Evolutionary conservation across 768 basidiomycete genomes (phyloP), one percentile per base, ranked within the genome.

Genomic region (Boletales sp.): DNA sequence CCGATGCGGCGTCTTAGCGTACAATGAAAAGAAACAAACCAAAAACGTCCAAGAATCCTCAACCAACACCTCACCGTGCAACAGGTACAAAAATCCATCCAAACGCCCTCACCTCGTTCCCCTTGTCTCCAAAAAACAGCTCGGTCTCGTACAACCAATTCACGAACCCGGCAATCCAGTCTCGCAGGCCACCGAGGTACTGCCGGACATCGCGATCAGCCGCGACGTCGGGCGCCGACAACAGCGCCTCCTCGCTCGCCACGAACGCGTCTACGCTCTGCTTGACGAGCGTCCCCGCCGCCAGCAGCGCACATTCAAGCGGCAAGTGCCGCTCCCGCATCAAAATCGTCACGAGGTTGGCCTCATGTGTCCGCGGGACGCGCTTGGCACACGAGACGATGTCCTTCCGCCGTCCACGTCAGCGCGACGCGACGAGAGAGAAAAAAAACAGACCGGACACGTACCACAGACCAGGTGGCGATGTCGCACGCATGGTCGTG

Each of bases 71-170:
- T 61, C 51, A 61, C 5, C 39, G 32, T 28, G 48, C 18, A 18
- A 57, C 53, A 14, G 66, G 65, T 47, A 82, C 56, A 55, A 83
- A 84, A 2, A 83, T 76, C 83, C 82, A 84, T 33, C 82, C 82
- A 62, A 82, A 83, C 4, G 72, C 71, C 57, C 78, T 71, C 33
- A 83, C 78, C 60, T 83, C 78, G 36, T 73, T 74, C 0, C 81
- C 81, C 48, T 76, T 77, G 43, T 73, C 73, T 33, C 80, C 81
- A 43, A 86, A 77, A 58, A 77, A 84, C 39, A 82, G 58, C 51
- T 83, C 76, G 0, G 78, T 82, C 64, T 84, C 81, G 56, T 84
- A 86, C 33, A 74, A 51, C 83, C 83, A 85, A 56, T 84, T 77
- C n/a, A 81, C 57, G n/a, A 70, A 72, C 8, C 84, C 84, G 3